A percentile compares a stretch with the other conserved stretches of the same genome.
Conservation (phyloP, 2,329 filamentous ascomycete species). For the Parastagonospora nodorum region DNA sequence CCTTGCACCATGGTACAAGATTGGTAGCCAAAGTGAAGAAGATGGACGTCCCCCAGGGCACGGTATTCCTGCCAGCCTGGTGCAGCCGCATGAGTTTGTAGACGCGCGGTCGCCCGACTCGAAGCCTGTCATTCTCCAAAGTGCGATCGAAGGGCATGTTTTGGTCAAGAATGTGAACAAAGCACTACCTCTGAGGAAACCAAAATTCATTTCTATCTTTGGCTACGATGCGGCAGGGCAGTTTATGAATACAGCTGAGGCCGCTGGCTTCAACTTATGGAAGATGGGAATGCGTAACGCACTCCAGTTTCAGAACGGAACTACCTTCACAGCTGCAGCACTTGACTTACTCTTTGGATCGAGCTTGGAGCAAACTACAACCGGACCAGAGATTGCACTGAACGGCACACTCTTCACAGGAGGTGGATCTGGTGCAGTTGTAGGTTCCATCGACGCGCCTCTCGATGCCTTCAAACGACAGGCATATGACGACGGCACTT, state of each 20-base stretch:
- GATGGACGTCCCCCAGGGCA: background rate
- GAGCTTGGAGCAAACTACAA: background rate
- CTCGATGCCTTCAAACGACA: constrained; percentile 42
- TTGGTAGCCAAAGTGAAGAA: constrained; percentile 49
- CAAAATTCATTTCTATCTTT: constrained; percentile 62
- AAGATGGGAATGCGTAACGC: constrained; percentile 1
- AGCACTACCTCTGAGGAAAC: constrained; percentile 59
- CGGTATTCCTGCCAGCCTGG: constrained; percentile 1
- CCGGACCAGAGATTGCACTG: background rate
- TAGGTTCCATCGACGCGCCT: constrained; percentile 17
- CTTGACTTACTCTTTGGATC: background rate
- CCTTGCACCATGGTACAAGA: constrained; percentile 62
- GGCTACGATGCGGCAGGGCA: constrained; percentile 59
- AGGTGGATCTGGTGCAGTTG: constrained; percentile 3
- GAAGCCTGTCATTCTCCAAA: constrained; percentile 58
- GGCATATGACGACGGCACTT: constrained; percentile 34
- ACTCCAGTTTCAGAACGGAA: background rate
- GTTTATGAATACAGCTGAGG: background rate
- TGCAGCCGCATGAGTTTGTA: constrained; percentile 56
- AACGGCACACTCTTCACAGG: background rate
- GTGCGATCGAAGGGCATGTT: constrained; percentile 67
- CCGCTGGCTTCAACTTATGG: background rate
- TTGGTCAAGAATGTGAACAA: constrained; percentile 65
- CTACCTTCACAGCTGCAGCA: background rate
- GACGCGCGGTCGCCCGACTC: constrained; percentile 60